These are phyloP conservation scores for Chlamydomonas sp. DNA, from an alignment of 139 green algal genomes.

Conservation along the genomic window DNA sequence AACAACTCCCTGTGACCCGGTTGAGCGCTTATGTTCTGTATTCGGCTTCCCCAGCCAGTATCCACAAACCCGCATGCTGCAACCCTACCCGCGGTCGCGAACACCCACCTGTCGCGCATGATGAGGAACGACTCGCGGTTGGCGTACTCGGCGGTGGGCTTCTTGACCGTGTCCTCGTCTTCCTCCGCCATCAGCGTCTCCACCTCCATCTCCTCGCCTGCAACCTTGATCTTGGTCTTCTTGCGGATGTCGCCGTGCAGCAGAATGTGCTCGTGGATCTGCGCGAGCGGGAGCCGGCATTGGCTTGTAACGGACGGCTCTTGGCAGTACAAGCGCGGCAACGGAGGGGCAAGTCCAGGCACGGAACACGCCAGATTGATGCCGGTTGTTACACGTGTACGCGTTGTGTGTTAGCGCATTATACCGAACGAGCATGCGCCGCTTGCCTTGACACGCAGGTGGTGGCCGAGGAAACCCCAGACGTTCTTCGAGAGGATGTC, in stretches of 20 bases:
- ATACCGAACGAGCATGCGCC: no score
- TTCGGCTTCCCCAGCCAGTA: background rate
- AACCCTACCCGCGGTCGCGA: background rate
- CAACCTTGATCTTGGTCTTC: conserved; percentile 58
- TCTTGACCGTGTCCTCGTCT: conserved; percentile 47
- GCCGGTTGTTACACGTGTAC: no score
- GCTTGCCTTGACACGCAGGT: conserved; percentile 53
- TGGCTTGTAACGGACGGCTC: background rate
- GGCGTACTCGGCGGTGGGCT: conserved; percentile 47
- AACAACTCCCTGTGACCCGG: no score
- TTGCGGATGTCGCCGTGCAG: conserved; percentile 67
- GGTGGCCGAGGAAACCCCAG: conserved; percentile 65
- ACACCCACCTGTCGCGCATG: conserved; percentile 44
- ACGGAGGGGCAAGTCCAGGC: no score
- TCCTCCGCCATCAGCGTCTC: conserved; percentile 57
- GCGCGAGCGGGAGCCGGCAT: background rate
- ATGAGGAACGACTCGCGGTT: conserved; percentile 58
- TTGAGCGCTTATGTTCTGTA: no score
- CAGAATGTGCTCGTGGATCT: conserved; percentile 69
- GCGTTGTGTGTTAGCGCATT: no score
- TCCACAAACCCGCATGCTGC: background rate
- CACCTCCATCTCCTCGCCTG: conserved; percentile 53
- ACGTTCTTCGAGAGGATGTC: conserved; percentile 76
- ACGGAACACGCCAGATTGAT: no score
- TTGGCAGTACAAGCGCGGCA: background rate